phyloP scores from a whole-genome alignment of 495 filamentous ascomycete genomes.

The Penicillium odoratum region DNA sequence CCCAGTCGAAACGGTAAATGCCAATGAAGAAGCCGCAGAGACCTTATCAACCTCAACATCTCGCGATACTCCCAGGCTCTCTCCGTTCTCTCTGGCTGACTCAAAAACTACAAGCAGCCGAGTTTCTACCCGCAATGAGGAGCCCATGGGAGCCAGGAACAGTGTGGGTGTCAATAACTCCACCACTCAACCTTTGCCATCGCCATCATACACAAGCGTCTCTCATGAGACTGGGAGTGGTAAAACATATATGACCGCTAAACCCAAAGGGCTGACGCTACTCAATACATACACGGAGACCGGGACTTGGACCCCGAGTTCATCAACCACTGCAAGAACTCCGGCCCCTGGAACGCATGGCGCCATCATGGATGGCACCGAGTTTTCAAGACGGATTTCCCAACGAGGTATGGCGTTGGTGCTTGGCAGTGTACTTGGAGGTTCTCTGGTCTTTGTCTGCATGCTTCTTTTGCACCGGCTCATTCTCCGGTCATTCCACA shows the following conservation, averaged over 20 bases:
- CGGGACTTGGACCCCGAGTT: not conserved
- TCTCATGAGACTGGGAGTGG: not conserved
- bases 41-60: not conserved
- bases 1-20: not conserved
- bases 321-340: not conserved
- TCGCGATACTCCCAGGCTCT: not conserved
- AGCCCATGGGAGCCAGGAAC: not conserved
- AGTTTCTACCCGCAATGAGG: not conserved
- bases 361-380: not conserved
- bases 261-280: not conserved
- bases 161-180: not conserved
- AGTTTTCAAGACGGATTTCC: not conserved
- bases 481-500: not conserved
- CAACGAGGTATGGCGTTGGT: not conserved
- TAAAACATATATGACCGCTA: not conserved
- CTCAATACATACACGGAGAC: not conserved
- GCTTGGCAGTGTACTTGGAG: not conserved
- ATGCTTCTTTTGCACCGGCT: not conserved
- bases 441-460: not conserved
- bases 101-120: not conserved
- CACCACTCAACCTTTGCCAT: not conserved
- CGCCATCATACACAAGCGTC: not conserved
- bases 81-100: not conserved
- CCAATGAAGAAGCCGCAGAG: not conserved
- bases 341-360: not conserved